Conservation (phyloP, 352 stramenopile genomes). For the Plasmopara muralis region DNA sequence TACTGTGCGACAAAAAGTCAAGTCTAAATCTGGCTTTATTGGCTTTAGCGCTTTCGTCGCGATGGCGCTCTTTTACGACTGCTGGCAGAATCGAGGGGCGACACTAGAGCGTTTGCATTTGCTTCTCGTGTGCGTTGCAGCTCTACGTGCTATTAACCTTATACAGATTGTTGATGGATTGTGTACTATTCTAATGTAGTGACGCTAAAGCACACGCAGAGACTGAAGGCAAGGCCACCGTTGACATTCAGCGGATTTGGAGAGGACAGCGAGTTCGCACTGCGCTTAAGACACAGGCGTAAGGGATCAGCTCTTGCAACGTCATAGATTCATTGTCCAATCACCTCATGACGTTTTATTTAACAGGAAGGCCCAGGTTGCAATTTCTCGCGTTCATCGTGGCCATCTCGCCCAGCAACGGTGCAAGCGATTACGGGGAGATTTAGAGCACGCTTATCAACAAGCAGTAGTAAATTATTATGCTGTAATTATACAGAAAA, state of each 20-base stretch:
- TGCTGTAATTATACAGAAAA: constrained; percentile 50
- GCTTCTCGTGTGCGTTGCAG: constrained; percentile 38
- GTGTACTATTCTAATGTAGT: constrained; percentile 16
- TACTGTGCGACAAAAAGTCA: background rate
- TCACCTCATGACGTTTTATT: background rate
- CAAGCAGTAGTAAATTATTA: constrained; percentile 39
- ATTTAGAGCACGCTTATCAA: constrained; percentile 17
- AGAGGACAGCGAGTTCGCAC: constrained; percentile 47
- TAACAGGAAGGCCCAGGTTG: constrained; percentile 42
- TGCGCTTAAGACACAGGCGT: constrained; percentile 31
- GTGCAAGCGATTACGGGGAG: constrained; percentile 17
- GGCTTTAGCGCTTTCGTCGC: background rate
- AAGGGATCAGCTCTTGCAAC: background rate
- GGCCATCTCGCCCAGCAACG: constrained; percentile 41
- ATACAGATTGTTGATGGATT: constrained; percentile 4
- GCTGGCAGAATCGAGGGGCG: constrained; percentile 38
- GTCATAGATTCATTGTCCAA: no score
- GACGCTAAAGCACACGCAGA: constrained; percentile 40
- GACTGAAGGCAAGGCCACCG: constrained; percentile 31
- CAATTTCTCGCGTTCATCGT: constrained; percentile 50
- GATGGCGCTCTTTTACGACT: constrained; percentile 64
- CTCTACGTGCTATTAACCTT: background rate
- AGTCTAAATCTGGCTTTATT: background rate
- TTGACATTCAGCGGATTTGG: constrained; percentile 60
- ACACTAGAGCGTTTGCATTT: constrained; percentile 45